Conservation (phyloP, 2,329 filamentous ascomycete species). For the Bipolaris sorokiniana region DNA sequence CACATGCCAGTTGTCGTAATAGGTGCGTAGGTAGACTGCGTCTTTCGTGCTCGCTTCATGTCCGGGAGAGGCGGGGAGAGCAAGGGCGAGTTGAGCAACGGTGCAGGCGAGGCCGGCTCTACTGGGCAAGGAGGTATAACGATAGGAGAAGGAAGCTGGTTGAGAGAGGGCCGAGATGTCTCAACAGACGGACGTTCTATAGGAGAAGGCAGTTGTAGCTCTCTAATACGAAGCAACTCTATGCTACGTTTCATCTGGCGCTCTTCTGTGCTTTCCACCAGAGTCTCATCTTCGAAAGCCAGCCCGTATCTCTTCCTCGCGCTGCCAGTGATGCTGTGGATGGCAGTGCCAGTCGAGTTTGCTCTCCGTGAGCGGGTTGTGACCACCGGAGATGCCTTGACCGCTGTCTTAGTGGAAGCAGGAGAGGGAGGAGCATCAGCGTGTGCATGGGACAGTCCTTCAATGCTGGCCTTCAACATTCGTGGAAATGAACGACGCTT, state of each 20-base stretch:
- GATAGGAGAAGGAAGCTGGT: slow-evolving; percentile 21
- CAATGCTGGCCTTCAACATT: slow-evolving; percentile 35
- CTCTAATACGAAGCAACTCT: slow-evolving; percentile 42
- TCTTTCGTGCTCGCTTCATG: background rate
- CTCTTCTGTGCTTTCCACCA: slow-evolving; percentile 43
- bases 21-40: slow-evolving; percentile 23
- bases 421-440: slow-evolving; percentile 28
- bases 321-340: slow-evolving; percentile 35
- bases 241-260: slow-evolving; percentile 39
- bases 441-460: slow-evolving; percentile 29
- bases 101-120: slow-evolving; percentile 6
- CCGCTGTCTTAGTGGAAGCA: slow-evolving; percentile 25
- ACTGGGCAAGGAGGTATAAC: slow-evolving; percentile 22
- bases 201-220: slow-evolving; percentile 31
- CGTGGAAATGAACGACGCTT: slow-evolving; percentile 39
- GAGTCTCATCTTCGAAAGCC: slow-evolving; percentile 34
- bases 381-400: slow-evolving; percentile 25
- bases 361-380: slow-evolving; percentile 43
- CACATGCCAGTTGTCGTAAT: slow-evolving; percentile 45
- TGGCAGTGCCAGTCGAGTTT: slow-evolving; percentile 42
- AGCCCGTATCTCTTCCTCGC: slow-evolving; percentile 39
- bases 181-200: slow-evolving; percentile 17
- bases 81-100: slow-evolving; percentile 19
- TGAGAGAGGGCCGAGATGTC: background rate
- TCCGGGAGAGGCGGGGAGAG: slow-evolving; percentile 19